These are phyloP conservation scores for Dothideomycetes sp. DNA, from an alignment of 2,329 filamentous ascomycete genomes.

Conservation along the genomic window DNA sequence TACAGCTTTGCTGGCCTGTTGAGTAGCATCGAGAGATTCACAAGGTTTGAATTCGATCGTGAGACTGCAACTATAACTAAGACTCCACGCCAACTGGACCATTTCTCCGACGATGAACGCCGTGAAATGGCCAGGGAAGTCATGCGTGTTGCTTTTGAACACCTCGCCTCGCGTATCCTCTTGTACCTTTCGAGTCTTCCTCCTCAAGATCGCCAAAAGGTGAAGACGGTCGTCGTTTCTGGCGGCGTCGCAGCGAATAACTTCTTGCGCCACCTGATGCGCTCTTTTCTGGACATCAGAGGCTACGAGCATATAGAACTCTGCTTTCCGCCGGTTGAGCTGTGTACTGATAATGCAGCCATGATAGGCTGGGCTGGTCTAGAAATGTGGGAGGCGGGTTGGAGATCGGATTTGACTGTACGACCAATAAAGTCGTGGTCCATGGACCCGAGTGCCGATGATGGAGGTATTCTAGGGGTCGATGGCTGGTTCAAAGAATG, in stretches of 20 bases:
- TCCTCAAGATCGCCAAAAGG: slow-evolving; percentile 17
- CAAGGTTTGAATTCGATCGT: slow-evolving; percentile 27
- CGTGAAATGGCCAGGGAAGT: slow-evolving; percentile 59
- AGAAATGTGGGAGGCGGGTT: slow-evolving; percentile 83
- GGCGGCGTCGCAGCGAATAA: slow-evolving; percentile 84
- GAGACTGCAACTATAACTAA: slow-evolving; percentile 26
- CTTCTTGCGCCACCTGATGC: slow-evolving; percentile 60
- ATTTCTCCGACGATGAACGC: slow-evolving; percentile 51
- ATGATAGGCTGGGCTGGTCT: slow-evolving; percentile 95
- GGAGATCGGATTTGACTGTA: slow-evolving; percentile 52
- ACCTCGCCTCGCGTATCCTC: slow-evolving; percentile 66
- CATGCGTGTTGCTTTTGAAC: slow-evolving; percentile 80
- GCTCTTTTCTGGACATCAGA: slow-evolving; percentile 52
- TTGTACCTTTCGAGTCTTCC: slow-evolving; percentile 32
- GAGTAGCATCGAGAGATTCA: slow-evolving; percentile 53
- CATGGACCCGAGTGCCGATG: slow-evolving; percentile 52
- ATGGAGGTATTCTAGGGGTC: slow-evolving; percentile 60
- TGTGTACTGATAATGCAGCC: slow-evolving; percentile 92
- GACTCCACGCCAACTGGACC: slow-evolving; percentile 23
- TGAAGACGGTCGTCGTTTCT: slow-evolving; percentile 65
- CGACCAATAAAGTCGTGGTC: slow-evolving; percentile 61
- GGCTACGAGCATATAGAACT: slow-evolving; percentile 55
- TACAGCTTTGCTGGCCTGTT: slow-evolving; percentile 70
- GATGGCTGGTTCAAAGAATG: slow-evolving; percentile 8
- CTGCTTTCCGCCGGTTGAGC: slow-evolving; percentile 61